These are phyloP conservation scores for Brassica cretica DNA, from an alignment of 345 rosid genomes.

Conservation along the genomic window DNA sequence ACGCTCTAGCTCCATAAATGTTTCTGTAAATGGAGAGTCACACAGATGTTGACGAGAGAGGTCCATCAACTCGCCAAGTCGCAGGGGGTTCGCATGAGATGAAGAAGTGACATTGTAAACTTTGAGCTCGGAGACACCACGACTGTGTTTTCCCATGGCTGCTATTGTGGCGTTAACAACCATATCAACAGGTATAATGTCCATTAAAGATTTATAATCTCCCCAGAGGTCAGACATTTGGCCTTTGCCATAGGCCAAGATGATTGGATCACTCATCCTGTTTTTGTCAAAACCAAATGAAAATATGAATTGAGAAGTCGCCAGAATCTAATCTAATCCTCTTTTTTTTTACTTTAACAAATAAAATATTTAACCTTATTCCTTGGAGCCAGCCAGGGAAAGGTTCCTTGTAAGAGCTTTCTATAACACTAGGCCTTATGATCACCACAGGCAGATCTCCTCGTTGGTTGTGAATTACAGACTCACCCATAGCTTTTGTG, in stretches of 20 bases:
- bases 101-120: slow-evolving; percentile 28
- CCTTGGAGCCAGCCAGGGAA: slow-evolving; percentile 95
- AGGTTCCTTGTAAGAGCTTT: slow-evolving; percentile 78
- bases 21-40: slow-evolving; percentile 6
- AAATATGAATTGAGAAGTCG: background rate
- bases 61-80: background rate
- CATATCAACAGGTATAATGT: slow-evolving; percentile 41
- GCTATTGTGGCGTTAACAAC: slow-evolving; percentile 33
- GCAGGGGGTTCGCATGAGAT: slow-evolving; percentile 24
- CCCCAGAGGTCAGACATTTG: slow-evolving; percentile 35
- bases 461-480: slow-evolving; percentile 48
- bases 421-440: slow-evolving; percentile 63
- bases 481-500: slow-evolving; percentile 86
- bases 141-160: slow-evolving; percentile 36
- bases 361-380: slow-evolving; percentile 7
- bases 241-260: slow-evolving; percentile 42
- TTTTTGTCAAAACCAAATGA: background rate
- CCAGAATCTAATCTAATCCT: background rate
- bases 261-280: slow-evolving; percentile 45
- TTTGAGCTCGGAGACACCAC: background rate
- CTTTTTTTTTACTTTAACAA: background rate
- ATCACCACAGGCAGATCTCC: slow-evolving; percentile 55
- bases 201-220: slow-evolving; percentile 23
- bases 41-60: background rate
- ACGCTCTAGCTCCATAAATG: background rate